Evolutionary conservation across 2,329 filamentous ascomycete genomes (phyloP), one percentile per base, ranked within the genome.

Genomic region (Fusarium neocosmosporiellum): DNA sequence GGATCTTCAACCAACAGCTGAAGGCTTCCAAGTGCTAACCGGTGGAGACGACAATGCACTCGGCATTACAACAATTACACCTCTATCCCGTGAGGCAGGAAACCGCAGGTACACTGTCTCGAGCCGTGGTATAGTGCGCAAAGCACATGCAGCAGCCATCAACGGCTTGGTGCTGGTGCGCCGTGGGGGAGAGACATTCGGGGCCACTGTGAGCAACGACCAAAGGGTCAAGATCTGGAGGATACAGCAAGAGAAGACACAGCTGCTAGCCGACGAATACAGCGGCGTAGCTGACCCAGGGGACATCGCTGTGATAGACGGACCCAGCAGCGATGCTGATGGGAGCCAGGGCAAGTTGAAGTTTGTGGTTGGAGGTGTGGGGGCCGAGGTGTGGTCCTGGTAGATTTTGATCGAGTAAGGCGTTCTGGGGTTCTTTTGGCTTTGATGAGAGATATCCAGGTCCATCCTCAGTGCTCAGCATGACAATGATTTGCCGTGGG

Each of bases 1-100:
- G 4, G 87, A 88, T 67, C 67, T 90, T 58, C 70, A 75, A 31
- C 55, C 66, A 58, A 31, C 59, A 85, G 16, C 73, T 77, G 20
- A 70, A 78, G 33, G 75, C 74, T 84, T 73, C 73, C 69, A 93
- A 1, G 78, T 97, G 20, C 80, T 94, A 6, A 95, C 94, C 0
- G 94, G 94, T 29, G 95, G 96, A 24, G 96, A 99, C 76, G 96
- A 98, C 81, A 96, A 96, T 70, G 92, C 92, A 5, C 81, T 98
- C 0, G 91, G 88, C 0, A 77, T 94, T 13, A 88, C 88, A 27
- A 81, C 65, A 0, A 60, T 83, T 34, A 67, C 64, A 7, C 66
- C 69, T 46, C 68, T 67, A 27, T 64, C 71, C 24, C 60, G 69
- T 22, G 65, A 74, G 24, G 31, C 55, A 50, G 72, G 58, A 36